Conservation (phyloP, 768 basidiomycete species). For the Exsudoporus frostii region DNA sequence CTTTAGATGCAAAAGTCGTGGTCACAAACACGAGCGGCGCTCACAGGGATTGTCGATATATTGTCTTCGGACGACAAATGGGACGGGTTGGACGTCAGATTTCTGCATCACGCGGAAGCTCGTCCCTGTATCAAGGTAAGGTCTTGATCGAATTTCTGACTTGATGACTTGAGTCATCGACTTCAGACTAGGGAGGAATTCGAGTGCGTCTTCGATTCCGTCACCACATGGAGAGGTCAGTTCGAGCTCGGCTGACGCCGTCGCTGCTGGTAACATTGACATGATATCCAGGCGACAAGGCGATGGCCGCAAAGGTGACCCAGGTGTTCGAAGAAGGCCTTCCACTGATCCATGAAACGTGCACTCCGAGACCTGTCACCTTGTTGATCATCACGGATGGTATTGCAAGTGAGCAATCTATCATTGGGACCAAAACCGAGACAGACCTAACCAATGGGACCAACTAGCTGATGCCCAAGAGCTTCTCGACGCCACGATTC, state of each 20-base stretch:
- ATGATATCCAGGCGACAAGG: slow-evolving; percentile 10
- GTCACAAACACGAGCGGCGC: slow-evolving; percentile 20
- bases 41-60: slow-evolving; percentile 9
- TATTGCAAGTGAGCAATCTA: slow-evolving; percentile 11
- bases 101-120: slow-evolving; percentile 11
- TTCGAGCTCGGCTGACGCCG: background rate
- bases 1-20: slow-evolving; percentile 22
- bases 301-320: slow-evolving; percentile 15
- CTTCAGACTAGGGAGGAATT: slow-evolving; percentile 18
- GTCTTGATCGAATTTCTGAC: background rate
- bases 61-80: slow-evolving; percentile 13
- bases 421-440: background rate
- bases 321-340: slow-evolving; percentile 19
- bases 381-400: slow-evolving; percentile 23
- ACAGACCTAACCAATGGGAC: background rate
- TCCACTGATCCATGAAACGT: background rate
- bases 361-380: slow-evolving; percentile 5
- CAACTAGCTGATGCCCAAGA: slow-evolving; percentile 14
- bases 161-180: background rate
- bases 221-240: slow-evolving; percentile 18
- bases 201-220: slow-evolving; percentile 18
- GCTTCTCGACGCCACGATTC: slow-evolving; percentile 7
- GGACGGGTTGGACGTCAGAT: slow-evolving; percentile 18
- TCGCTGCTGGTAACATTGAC: background rate
- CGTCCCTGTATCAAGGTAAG: slow-evolving; percentile 10